A percentile compares a stretch with the other conserved stretches of the same genome.
Conservation (phyloP, 495 filamentous ascomycete genomes). For the Parathielavia hyrcaniae region DNA sequence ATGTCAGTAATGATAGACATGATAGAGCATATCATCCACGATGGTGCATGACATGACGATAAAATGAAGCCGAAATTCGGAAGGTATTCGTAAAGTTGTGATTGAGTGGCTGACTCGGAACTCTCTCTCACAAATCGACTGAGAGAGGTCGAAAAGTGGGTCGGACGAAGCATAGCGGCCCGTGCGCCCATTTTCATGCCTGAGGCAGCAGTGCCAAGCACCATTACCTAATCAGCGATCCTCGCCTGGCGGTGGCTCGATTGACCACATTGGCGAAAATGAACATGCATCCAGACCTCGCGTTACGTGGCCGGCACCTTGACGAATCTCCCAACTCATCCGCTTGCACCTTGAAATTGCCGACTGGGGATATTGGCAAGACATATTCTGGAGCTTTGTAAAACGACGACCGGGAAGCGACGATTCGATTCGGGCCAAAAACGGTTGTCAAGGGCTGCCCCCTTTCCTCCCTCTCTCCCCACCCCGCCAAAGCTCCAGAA, state of each 20-base stretch:
- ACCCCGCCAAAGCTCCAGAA: slow-evolving; percentile 28
- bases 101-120: too few relatives aligned
- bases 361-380: neutral
- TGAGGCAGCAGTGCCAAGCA: slow-evolving; percentile 16
- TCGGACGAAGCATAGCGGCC: too few relatives aligned
- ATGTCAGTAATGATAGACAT: too few relatives aligned
- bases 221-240: slow-evolving; percentile 21
- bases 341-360: slow-evolving; percentile 1
- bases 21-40: too few relatives aligned
- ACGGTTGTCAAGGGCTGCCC: slow-evolving; percentile 2
- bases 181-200: too few relatives aligned
- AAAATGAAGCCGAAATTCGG: too few relatives aligned
- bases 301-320: slow-evolving; percentile 32
- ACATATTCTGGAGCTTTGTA: neutral
- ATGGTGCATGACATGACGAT: too few relatives aligned
- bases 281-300: slow-evolving; percentile 22
- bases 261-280: slow-evolving; percentile 37
- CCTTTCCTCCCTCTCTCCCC: too few relatives aligned
- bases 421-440: neutral
- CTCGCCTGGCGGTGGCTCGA: slow-evolving; percentile 24
- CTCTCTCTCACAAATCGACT: too few relatives aligned
- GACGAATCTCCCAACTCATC: slow-evolving; percentile 14
- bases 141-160: too few relatives aligned
- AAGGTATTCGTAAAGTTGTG: too few relatives aligned
- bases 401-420: neutral